Base-by-base conservation (phyloP, 306 rosid species). In the Acacia crassicarpa region DNA sequence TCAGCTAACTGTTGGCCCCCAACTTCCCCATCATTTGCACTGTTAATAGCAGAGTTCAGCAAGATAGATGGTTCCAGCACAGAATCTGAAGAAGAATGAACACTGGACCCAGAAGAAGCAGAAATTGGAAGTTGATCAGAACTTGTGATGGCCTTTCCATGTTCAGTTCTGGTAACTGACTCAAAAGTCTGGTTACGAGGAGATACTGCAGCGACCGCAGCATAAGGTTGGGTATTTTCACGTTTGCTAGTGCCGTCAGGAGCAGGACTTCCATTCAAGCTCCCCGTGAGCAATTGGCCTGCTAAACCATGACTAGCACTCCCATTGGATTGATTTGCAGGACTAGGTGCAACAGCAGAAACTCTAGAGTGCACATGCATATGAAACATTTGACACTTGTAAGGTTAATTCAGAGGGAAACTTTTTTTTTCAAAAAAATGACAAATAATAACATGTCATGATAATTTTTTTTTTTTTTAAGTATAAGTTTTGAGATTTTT, bases 241-340 rank as follows among this genome's bases (percentile, higher is more conserved):
- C 62, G 56, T 51, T 83, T 80, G 84, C 45, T 77, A 71, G 25
- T 65, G 45, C 78, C 82, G 72, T 82, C 84, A 48, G 65, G 70
- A 75, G 76, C 83, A 19, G 87, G 79, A 75, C 77, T 86, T 78
- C 72, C 84, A 70, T 85, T 66, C 33, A 72, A 75, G 81, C 72
- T 77, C 13, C 62, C 82, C 27, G 23, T 25, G 46, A 85, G 75
- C 78, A 86, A 72, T 63, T 85, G 89, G 48, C 82, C 72, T 65
- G 82, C 77, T 67, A 68, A 35, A 79, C 25, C 87, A 40, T 44
- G 75, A 71, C 65, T 41, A 46, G 85, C 69, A 78, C 54, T 88
- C 81, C 87, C 98, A 87, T 88, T 89, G 71, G 93, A 78, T 75
- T 87, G 81, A 83, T 76, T 89, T 72, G 79, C 80, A 51, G 83